Percentiles rank a stretch among this genome's conserved stretches.
These are phyloP conservation scores for Passalora sequoiae DNA, from an alignment of 2,329 filamentous ascomycete genomes.

Conservation along the genomic window DNA sequence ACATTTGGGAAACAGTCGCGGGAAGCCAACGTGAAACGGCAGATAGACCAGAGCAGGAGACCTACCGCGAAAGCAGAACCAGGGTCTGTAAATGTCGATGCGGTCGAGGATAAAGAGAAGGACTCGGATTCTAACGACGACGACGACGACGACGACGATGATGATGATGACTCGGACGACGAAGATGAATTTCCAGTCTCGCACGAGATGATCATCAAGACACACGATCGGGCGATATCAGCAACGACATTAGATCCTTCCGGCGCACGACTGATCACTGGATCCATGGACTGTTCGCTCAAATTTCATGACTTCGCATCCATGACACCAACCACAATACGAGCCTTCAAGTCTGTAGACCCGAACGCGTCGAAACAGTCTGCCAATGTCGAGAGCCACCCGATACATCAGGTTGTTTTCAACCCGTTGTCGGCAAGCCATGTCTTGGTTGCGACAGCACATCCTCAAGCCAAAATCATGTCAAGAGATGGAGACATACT, in stretches of 20 bases:
- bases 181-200: conserved; percentile 88
- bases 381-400: conserved; percentile 73
- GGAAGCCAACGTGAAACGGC: conserved; percentile 67
- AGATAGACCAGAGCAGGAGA: conserved; percentile 75
- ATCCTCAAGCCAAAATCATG: conserved; percentile 84
- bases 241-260: conserved; percentile 78
- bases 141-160: conserved; percentile 50
- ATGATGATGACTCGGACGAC: conserved; percentile 61
- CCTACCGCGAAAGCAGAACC: conserved; percentile 36
- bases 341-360: conserved; percentile 88
- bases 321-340: conserved; percentile 90
- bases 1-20: conserved; percentile 80
- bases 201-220: conserved; percentile 88
- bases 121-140: conserved; percentile 45
- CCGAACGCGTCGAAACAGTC: conserved; percentile 72
- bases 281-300: conserved; percentile 81
- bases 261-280: conserved; percentile 80
- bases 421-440: conserved; percentile 73
- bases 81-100: background rate
- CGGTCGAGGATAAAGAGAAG: conserved; percentile 20
- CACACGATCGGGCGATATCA: conserved; percentile 83
- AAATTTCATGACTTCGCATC: conserved; percentile 94
- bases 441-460: conserved; percentile 81
- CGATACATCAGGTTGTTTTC: conserved; percentile 81
- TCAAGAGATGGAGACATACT: conserved; percentile 81